Percentiles rank a stretch among this genome's conserved stretches.
Conservation (phyloP, 2,329 filamentous ascomycete species). For the Calonectria montana region DNA sequence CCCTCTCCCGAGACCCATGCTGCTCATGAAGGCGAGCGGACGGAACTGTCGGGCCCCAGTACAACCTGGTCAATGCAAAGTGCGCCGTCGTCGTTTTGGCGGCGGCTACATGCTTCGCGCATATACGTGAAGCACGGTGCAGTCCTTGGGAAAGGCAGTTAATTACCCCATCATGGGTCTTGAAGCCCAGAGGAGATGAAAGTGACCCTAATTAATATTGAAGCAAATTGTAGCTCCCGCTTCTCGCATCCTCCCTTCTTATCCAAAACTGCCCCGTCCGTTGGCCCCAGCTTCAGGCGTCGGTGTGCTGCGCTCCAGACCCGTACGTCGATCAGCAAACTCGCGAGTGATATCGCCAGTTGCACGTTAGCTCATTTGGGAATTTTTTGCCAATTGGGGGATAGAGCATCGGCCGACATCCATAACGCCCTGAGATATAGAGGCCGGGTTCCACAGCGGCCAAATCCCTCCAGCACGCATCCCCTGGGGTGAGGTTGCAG, state of each 20-base stretch:
- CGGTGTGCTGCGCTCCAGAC: neutral
- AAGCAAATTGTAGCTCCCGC: neutral
- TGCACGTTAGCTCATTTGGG: neutral
- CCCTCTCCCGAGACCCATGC: neutral
- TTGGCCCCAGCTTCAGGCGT: neutral
- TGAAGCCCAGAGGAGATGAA: neutral
- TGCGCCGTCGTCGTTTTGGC: slow-evolving; percentile 2
- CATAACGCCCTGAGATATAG: slow-evolving; percentile 12
- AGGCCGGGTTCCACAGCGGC: slow-evolving; percentile 23
- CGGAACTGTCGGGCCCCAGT: neutral
- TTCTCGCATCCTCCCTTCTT: neutral
- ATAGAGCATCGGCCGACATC: neutral
- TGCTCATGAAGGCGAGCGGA: neutral
- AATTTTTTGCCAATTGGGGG: neutral
- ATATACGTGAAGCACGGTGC: slow-evolving; percentile 16
- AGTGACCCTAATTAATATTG: neutral
- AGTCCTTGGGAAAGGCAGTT: neutral
- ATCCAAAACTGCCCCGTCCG: neutral
- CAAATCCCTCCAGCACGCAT: slow-evolving; percentile 7
- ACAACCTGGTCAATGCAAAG: slow-evolving; percentile 3
- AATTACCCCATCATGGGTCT: neutral
- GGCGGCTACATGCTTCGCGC: slow-evolving; percentile 10
- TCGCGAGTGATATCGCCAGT: neutral
- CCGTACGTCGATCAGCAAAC: slow-evolving; percentile 33
- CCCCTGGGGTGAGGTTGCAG: slow-evolving; percentile 20